Evolutionary conservation across 192 early-diverging fungal species (phyloP).

Genomic region (Haplosporangium gracile): DNA sequence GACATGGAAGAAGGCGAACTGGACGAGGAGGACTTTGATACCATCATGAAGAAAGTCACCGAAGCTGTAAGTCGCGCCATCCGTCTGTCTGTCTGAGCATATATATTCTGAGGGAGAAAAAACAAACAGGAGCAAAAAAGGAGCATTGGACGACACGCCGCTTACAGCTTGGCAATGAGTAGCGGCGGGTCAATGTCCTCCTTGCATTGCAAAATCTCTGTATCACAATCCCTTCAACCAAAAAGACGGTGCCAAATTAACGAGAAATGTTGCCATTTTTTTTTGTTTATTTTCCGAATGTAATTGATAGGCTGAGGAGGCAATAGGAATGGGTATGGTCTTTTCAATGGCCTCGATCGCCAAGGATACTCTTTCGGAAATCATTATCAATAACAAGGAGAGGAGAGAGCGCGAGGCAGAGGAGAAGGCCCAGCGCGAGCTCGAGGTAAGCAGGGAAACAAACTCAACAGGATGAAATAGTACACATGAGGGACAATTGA

Average conservation of each 20-base stretch:
- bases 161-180: not conserved
- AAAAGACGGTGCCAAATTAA: not conserved
- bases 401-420: constrained; percentile 60
- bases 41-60: constrained; percentile 49
- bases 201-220: not conserved
- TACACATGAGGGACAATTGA: not conserved
- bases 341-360: constrained; percentile 84
- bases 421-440: constrained; percentile 70
- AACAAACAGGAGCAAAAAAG: not conserved
- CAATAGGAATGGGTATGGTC: constrained; percentile 93
- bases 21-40: constrained; percentile 53
- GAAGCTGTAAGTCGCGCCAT: constrained; percentile 35
- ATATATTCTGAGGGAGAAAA: too few relatives aligned
- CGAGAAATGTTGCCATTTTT: not conserved
- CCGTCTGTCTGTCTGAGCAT: not conserved
- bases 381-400: constrained; percentile 70
- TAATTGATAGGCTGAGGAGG: constrained; percentile 69
- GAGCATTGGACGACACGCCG: not conserved
- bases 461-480: not conserved
- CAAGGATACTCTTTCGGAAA: constrained; percentile 78
- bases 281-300: not conserved
- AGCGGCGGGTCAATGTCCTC: not conserved
- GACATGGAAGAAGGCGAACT: constrained; percentile 62
- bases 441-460: constrained; percentile 58
- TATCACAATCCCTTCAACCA: not conserved